A percentile compares a stretch with the other conserved stretches of the same genome.
Evolutionary conservation across 2,329 filamentous ascomycete species (phyloP).

Genomic region (Alternaria hordeiaustralica): DNA sequence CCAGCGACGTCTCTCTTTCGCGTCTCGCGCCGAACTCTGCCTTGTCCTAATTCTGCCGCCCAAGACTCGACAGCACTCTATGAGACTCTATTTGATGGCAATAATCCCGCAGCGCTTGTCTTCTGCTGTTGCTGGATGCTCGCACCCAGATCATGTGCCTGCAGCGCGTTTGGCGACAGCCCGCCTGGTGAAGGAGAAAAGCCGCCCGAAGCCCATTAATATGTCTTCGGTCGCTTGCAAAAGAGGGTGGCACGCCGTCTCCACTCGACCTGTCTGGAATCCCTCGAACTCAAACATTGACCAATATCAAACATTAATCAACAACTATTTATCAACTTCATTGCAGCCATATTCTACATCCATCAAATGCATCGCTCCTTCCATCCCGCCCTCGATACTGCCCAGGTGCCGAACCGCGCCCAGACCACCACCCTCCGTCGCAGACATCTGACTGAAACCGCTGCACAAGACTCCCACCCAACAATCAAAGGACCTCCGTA

Average conservation of each 20-base stretch:
- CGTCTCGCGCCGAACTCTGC: constrained; percentile 9
- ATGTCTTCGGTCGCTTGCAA: constrained; percentile 27
- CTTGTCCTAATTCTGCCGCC: constrained; percentile 2
- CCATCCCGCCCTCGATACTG: neutral
- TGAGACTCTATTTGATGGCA: neutral
- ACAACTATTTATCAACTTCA: neutral
- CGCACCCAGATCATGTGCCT: constrained; percentile 12
- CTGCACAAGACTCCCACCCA: neutral
- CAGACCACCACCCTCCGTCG: constrained; percentile 13
- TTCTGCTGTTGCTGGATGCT: constrained; percentile 21
- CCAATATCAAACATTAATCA: neutral
- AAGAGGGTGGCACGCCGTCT: constrained; percentile 1
- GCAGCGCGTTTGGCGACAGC: constrained; percentile 13
- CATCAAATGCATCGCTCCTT: neutral
- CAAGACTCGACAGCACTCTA: neutral
- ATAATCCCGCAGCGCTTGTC: constrained; percentile 13
- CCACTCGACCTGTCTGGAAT: neutral
- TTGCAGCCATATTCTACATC: neutral
- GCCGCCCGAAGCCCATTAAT: constrained; percentile 35
- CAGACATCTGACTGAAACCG: constrained; percentile 18
- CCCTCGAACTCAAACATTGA: neutral
- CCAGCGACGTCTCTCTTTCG: constrained; percentile 17
- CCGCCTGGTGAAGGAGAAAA: constrained; percentile 25
- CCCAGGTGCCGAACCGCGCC: constrained; percentile 1
- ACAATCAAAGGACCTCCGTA: neutral